Conservation (phyloP, 352 stramenopile genomes). For the Pythium pyrilobum region DNA sequence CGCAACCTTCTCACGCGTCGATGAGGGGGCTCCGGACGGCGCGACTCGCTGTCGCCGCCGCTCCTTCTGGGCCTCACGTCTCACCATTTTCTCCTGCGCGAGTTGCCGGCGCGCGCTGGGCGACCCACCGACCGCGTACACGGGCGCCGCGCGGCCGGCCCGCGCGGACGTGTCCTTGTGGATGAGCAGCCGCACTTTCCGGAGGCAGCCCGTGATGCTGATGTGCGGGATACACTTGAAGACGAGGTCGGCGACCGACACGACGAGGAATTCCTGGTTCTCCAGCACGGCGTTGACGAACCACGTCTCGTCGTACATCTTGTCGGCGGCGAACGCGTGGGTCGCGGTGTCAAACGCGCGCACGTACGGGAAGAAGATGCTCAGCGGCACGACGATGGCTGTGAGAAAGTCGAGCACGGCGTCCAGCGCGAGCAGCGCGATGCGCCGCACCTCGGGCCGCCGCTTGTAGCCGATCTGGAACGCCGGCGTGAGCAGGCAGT, state of each 20-base stretch:
- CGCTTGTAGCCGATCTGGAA: constrained; percentile 17
- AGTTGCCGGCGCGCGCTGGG: not conserved
- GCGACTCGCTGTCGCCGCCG: no score
- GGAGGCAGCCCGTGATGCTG: constrained; percentile 17
- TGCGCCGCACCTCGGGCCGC: constrained; percentile 8
- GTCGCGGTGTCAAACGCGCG: constrained; percentile 21
- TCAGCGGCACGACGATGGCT: constrained; percentile 26
- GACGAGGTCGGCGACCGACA: constrained; percentile 12
- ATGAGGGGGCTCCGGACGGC: no score
- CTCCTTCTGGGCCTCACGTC: not conserved
- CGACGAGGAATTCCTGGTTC: constrained; percentile 34
- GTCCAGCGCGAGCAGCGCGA: constrained; percentile 25
- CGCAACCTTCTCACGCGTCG: not conserved
- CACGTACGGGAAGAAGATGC: constrained; percentile 31
- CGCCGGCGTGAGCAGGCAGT: constrained; percentile 23
- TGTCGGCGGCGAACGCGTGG: constrained; percentile 22
- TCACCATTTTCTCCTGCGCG: constrained; percentile 7
- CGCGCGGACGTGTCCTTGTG: constrained; percentile 12
- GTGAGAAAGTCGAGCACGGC: constrained; percentile 23
- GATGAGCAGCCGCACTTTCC: constrained; percentile 16
- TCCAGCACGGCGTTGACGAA: constrained; percentile 41
- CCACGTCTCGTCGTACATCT: constrained; percentile 33
- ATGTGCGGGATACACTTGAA: constrained; percentile 22
- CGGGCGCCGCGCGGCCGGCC: not conserved
- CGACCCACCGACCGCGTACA: constrained; percentile 6